A percentile compares a stretch with the other conserved stretches of the same genome.
Evolutionary conservation across 495 filamentous ascomycete genomes (phyloP).

Genomic region (Clavariopsis aquatica): DNA sequence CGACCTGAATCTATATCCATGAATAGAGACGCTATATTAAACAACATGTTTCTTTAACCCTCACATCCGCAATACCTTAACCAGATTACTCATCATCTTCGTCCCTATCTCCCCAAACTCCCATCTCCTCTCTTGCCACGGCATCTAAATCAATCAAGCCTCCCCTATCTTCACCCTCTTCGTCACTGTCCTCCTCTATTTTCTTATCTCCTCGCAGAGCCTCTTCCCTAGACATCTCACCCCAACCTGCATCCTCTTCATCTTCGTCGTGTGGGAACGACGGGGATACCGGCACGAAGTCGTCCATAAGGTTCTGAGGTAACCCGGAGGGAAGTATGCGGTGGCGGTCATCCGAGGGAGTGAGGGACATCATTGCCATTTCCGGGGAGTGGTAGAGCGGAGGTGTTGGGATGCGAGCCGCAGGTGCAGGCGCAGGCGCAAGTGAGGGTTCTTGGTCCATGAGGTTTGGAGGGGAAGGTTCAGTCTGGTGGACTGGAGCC

Average conservation of each 20-base stretch:
- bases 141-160: slow-evolving; percentile 30
- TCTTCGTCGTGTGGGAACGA: slow-evolving; percentile 9
- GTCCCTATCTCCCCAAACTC: slow-evolving; percentile 29
- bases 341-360: not conserved
- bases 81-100: not conserved
- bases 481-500: not conserved
- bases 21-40: not conserved
- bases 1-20: not conserved
- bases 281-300: slow-evolving; percentile 31
- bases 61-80: not conserved
- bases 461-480: not conserved
- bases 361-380: slow-evolving; percentile 29
- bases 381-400: slow-evolving; percentile 7
- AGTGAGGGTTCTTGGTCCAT: not conserved
- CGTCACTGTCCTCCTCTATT: slow-evolving; percentile 2
- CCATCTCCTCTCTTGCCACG: slow-evolving; percentile 33
- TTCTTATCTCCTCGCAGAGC: slow-evolving; percentile 10
- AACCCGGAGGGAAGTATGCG: slow-evolving; percentile 4
- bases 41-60: not conserved
- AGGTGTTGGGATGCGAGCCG: slow-evolving; percentile 4
- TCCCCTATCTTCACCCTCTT: slow-evolving; percentile 3
- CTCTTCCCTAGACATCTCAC: slow-evolving; percentile 28
- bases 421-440: not conserved
- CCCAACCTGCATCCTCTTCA: slow-evolving; percentile 31
- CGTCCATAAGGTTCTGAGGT: slow-evolving; percentile 29